Conservation (phyloP, 2,329 filamentous ascomycete genomes). For the Pochonia chlamydosporia region DNA sequence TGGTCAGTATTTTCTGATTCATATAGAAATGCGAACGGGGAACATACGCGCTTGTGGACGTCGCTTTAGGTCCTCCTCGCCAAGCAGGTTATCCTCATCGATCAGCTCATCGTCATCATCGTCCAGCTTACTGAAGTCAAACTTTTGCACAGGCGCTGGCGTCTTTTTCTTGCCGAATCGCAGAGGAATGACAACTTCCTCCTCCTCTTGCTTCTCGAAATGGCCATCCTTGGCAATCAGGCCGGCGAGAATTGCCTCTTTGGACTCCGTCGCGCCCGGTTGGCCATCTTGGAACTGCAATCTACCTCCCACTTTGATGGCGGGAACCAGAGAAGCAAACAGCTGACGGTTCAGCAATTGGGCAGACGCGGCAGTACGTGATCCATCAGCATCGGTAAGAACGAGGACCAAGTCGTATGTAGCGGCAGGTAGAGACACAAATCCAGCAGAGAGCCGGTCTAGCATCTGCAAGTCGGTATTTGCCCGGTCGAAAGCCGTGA, state of each 20-base stretch:
- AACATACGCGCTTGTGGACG: conserved; percentile 75
- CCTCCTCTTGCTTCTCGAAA: conserved; percentile 68
- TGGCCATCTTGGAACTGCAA: conserved; percentile 67
- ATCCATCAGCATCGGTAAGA: conserved; percentile 70
- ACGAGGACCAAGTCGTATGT: conserved; percentile 84
- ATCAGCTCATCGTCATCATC: conserved; percentile 71
- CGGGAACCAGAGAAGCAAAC: conserved; percentile 61
- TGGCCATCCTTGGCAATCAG: conserved; percentile 58
- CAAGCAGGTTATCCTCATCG: conserved; percentile 82
- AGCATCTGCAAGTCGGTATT: conserved; percentile 95
- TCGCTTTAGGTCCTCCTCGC: conserved; percentile 74
- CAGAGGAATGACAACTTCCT: conserved; percentile 50
- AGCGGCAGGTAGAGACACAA: conserved; percentile 67
- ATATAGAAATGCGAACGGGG: neutral
- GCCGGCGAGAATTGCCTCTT: conserved; percentile 82
- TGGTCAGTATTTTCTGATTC: neutral
- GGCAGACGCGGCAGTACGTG: conserved; percentile 54
- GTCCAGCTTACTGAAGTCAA: conserved; percentile 51
- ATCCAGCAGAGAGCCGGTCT: conserved; percentile 77
- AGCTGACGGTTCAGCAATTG: conserved; percentile 61
- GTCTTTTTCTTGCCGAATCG: conserved; percentile 34
- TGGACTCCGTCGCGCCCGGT: conserved; percentile 41
- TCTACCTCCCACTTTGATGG: conserved; percentile 64
- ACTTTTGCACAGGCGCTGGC: conserved; percentile 29
- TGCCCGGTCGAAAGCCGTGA: conserved; percentile 67